A percentile compares a stretch with the other conserved stretches of the same genome.
Conservation (phyloP, 352 stramenopile genomes). For the Nothophytophthora sp. region DNA sequence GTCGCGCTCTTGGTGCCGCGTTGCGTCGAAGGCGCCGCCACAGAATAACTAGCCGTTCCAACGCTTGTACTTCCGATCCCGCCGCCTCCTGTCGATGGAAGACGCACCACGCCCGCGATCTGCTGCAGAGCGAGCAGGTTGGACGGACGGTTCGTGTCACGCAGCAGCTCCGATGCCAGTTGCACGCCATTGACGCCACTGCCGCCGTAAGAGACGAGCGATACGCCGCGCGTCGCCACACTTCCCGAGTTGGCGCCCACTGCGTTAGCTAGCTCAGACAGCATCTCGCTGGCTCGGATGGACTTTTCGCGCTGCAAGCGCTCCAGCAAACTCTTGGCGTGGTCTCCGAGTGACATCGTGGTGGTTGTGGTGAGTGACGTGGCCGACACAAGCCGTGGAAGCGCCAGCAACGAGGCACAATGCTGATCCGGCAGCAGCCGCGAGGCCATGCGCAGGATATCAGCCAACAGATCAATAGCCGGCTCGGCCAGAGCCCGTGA, state of each 20-base stretch:
- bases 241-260: conserved; percentile 77
- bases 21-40: conserved; percentile 31
- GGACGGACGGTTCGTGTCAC: conserved; percentile 84
- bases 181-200: conserved; percentile 88
- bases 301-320: conserved; percentile 82
- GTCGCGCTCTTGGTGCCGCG: conserved; percentile 42
- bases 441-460: conserved; percentile 85
- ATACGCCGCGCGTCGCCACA: conserved; percentile 65
- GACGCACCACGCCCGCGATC: conserved; percentile 37
- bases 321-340: conserved; percentile 75
- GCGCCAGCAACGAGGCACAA: conserved; percentile 73
- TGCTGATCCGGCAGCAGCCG: conserved; percentile 84
- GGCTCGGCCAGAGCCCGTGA: conserved; percentile 77
- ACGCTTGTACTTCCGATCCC: conserved; percentile 22
- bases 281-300: conserved; percentile 85
- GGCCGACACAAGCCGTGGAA: conserved; percentile 79
- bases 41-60: conserved; percentile 32
- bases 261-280: conserved; percentile 78
- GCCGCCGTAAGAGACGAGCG: conserved; percentile 79
- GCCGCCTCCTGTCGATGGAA: conserved; percentile 28
- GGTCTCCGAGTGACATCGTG: conserved; percentile 68
- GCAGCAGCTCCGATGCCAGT: conserved; percentile 82
- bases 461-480: conserved; percentile 81
- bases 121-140: conserved; percentile 44
- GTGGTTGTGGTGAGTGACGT: conserved; percentile 76